Percentiles rank a stretch among this genome's conserved stretches.
phyloP scores from a whole-genome alignment of 345 rosid species.

The Balakata baccata region DNA sequence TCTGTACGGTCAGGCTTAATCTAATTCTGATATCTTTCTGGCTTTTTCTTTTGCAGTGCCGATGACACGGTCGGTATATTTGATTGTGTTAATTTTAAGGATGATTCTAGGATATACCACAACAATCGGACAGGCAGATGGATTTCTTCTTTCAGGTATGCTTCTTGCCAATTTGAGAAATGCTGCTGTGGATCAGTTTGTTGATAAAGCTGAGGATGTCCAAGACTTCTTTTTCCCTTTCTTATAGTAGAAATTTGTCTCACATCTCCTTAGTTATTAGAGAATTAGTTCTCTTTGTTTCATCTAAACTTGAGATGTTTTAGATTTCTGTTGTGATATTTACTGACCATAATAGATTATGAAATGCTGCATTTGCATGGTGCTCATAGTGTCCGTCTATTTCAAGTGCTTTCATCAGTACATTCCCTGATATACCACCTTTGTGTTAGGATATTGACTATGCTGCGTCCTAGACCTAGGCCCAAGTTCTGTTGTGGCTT shows the following conservation, averaged over 20 bases:
- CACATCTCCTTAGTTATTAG: background rate
- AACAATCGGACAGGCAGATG: constrained; percentile 60
- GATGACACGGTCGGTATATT: constrained; percentile 56
- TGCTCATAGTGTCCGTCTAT: no score
- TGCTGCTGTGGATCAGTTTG: background rate
- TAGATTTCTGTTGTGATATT: background rate
- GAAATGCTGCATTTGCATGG: no score
- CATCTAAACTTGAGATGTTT: background rate
- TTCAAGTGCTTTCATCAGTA: no score
- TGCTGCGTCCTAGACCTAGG: background rate
- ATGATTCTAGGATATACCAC: constrained; percentile 46
- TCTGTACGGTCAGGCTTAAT: background rate
- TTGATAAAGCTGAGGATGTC: constrained; percentile 2
- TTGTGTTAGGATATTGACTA: background rate
- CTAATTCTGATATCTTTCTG: background rate
- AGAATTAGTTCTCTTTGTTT: background rate
- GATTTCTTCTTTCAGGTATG: constrained; percentile 69
- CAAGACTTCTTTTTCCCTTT: background rate
- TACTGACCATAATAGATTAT: no score
- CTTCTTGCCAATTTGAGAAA: constrained; percentile 4
- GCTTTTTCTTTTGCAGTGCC: constrained; percentile 31
- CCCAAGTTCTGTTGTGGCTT: no score
- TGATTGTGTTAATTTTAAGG: constrained; percentile 53
- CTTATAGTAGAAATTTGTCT: background rate
- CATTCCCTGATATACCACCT: no score